Conservation (phyloP, 371 early-diverging fungal species). For the Mortierella sp. region DNA sequence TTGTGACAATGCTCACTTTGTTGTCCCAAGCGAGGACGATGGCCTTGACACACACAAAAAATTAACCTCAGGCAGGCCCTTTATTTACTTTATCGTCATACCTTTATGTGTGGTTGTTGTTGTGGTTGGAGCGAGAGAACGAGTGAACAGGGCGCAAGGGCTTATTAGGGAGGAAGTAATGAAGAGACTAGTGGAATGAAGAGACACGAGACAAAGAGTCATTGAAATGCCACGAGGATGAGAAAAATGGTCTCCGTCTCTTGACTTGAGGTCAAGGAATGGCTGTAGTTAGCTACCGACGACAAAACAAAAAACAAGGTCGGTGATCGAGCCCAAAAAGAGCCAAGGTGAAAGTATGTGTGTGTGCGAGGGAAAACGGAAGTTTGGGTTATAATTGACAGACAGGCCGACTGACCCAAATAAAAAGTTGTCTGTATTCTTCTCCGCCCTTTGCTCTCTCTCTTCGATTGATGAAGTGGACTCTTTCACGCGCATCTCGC, state of each 20-base stretch:
- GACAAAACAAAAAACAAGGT: background rate
- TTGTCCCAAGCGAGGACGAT: background rate
- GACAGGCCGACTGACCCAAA: no score
- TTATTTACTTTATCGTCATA: background rate
- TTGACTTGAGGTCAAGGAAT: background rate
- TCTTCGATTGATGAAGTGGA: background rate
- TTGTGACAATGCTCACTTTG: conserved; percentile 21
- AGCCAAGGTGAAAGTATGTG: background rate
- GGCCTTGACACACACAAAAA: no score
- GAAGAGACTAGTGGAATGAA: conserved; percentile 2
- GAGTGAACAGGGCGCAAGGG: conserved; percentile 8
- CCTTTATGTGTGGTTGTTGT: background rate
- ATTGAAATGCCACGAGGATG: conserved; percentile 1
- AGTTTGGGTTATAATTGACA: background rate
- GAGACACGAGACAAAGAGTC: background rate
- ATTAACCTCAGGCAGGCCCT: background rate
- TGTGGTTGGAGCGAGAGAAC: background rate
- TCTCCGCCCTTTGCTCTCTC: background rate
- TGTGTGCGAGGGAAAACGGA: background rate
- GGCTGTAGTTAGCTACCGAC: background rate
- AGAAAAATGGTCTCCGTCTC: background rate
- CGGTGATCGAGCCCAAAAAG: background rate
- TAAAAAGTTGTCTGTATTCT: no score
- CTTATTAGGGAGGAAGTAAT: background rate
- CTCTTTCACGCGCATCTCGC: conserved; percentile 7